Evolutionary conservation across 2,329 filamentous ascomycete species (phyloP), one percentile per base, ranked within the genome.

Genomic region (Phyllosticta citrichinensis): DNA sequence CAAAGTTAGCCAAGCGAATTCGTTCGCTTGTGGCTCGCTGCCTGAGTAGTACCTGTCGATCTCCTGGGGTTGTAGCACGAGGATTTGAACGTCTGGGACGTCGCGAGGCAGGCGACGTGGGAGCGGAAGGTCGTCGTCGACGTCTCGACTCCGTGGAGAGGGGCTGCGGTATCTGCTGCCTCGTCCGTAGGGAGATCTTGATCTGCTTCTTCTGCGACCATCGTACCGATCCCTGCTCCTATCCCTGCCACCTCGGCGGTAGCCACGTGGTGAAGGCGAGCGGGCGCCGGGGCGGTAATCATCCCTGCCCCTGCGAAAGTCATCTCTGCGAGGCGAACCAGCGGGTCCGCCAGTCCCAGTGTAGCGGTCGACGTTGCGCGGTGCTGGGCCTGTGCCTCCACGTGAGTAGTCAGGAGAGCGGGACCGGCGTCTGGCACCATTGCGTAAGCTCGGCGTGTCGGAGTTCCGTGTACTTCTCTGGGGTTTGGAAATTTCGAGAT

Each of bases 81-180:
- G 83, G 30, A 97, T 84, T 71, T 97, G 91, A 17, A 97, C 88
- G 67, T 97, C 91, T 2, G 93, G 92, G 22, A 97, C 86, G 65
- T 94, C 85, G 62, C 82, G 78, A 4, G 89, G 85, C 62, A 85
- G 83, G 62, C 91, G 82, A 61, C 86, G 83, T 52, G 91, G 89
- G 8, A 96, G 82, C 30, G 88, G 87, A 12, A 91, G 77, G 40
- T 83, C 82, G 50, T 82, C 78, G 64, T 88, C 84, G 35, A 78
- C 74, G 67, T 68, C 56, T 54, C 80, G 74, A 30, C 27, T 30
- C 33, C 80, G 68, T 68, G 89, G 89, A 63, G 86, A 91, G 2
- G 86, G 85, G 63, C 87, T 92, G 64, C 89, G 81, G 65, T 80
- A 81, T 62, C 84, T 81, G 59, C 87, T 80, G 68, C 89, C 87